Evolutionary conservation across 208 protist species (phyloP).

Genomic region (Herpetomonas tarakana): DNA sequence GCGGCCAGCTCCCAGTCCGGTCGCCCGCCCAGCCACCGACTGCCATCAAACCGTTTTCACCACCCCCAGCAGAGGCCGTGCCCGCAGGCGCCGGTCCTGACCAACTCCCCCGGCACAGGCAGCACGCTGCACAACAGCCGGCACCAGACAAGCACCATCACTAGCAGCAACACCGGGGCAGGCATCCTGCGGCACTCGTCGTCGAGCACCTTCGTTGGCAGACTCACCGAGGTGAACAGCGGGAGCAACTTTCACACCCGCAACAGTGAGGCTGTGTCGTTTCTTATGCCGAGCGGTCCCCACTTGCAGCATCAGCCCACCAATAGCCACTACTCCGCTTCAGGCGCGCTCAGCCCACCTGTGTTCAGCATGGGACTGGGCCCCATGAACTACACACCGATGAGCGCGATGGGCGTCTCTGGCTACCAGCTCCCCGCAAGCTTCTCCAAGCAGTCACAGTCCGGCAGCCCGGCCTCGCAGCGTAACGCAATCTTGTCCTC

Average conservation of each 20-base stretch:
- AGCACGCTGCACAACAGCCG: neutral
- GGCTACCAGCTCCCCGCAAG: neutral
- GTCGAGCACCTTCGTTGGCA: no score
- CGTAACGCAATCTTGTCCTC: no score
- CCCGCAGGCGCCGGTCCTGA: slow-evolving; percentile 1
- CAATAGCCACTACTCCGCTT: neutral
- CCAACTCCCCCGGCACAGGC: slow-evolving; percentile 6
- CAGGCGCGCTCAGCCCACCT: neutral
- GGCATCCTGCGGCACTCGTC: no score
- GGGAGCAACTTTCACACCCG: no score
- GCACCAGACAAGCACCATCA: no score
- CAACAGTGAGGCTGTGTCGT: neutral
- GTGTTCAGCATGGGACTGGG: neutral
- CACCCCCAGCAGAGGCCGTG: neutral
- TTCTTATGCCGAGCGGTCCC: neutral
- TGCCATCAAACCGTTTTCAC: neutral
- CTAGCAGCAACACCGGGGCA: no score
- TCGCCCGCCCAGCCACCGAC: neutral
- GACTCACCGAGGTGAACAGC: no score
- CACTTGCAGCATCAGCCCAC: neutral
- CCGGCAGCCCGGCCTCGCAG: no score
- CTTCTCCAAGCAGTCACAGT: neutral
- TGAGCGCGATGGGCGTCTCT: neutral
- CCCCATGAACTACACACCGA: neutral
- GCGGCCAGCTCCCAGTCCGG: no score